Percentiles rank a stretch among this genome's conserved stretches.
Evolutionary conservation across 257 asterid genomes (phyloP).

Genomic region (Solanum peruvianum): DNA sequence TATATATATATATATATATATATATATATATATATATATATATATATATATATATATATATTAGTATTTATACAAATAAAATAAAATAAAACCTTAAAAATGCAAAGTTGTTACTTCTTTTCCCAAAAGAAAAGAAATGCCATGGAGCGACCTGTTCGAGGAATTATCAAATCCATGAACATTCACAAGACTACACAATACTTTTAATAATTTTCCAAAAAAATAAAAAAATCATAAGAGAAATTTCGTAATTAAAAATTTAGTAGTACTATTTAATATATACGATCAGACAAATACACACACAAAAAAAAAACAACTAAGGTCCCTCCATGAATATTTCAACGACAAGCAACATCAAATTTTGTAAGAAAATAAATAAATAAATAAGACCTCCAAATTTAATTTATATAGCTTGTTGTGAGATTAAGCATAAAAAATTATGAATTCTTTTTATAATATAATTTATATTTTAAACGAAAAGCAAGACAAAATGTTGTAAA

Average conservation of each 20-base stretch:
- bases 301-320: neutral
- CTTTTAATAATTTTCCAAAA: neutral
- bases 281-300: neutral
- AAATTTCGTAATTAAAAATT: no score
- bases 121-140: neutral
- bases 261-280: neutral
- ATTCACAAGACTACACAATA: neutral
- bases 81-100: neutral
- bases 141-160: neutral
- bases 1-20: no score
- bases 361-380: neutral
- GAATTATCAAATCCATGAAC: slow-evolving; percentile 5
- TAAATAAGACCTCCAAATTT: neutral
- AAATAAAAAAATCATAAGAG: neutral
- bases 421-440: neutral
- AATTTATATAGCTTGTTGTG: neutral
- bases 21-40: no score
- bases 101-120: neutral
- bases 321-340: neutral
- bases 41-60: no score
- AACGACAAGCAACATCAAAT: neutral
- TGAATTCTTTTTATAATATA: no score
- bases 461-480: neutral
- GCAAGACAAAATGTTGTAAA: neutral
- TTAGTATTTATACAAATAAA: neutral